Percentiles rank a stretch among this genome's conserved stretches.
phyloP scores from a whole-genome alignment of 768 basidiomycete species.

The Phylloporus sp. region DNA sequence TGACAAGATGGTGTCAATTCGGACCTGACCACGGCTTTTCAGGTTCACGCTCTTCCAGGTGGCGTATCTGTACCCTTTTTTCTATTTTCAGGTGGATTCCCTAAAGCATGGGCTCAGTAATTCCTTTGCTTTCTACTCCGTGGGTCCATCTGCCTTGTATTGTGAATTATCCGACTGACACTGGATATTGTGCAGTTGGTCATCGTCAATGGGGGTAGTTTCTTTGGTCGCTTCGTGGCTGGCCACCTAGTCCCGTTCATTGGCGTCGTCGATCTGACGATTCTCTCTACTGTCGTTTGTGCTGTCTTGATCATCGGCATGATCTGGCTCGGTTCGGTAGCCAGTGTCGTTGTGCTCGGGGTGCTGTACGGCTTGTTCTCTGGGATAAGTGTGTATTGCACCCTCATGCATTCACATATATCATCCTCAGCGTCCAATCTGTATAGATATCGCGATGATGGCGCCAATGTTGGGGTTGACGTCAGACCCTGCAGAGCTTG shows the following conservation, averaged over 20 bases:
- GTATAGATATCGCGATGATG: slow-evolving; percentile 36
- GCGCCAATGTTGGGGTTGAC: slow-evolving; percentile 47
- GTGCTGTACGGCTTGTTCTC: slow-evolving; percentile 47
- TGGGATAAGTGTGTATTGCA: slow-evolving; percentile 36
- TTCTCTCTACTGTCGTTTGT: slow-evolving; percentile 32
- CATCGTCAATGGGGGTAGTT: slow-evolving; percentile 48
- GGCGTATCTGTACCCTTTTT: slow-evolving; percentile 48
- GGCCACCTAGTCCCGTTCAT: slow-evolving; percentile 35
- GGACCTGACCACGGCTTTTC: neutral
- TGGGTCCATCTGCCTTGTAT: slow-evolving; percentile 16
- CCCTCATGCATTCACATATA: neutral
- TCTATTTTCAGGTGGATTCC: slow-evolving; percentile 57
- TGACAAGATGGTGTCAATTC: neutral
- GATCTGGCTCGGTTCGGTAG: slow-evolving; percentile 37
- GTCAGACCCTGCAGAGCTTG: slow-evolving; percentile 47
- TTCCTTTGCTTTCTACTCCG: slow-evolving; percentile 53
- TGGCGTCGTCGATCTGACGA: slow-evolving; percentile 44
- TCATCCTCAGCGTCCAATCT: neutral
- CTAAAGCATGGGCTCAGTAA: slow-evolving; percentile 44
- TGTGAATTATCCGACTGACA: neutral
- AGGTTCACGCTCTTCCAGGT: slow-evolving; percentile 31
- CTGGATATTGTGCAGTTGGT: slow-evolving; percentile 35
- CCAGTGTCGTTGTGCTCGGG: slow-evolving; percentile 40
- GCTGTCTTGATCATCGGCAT: slow-evolving; percentile 38
- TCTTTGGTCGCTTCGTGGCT: slow-evolving; percentile 46